Base-by-base conservation (phyloP, 2,329 filamentous ascomycete genomes). In the Neurospora sp. region DNA sequence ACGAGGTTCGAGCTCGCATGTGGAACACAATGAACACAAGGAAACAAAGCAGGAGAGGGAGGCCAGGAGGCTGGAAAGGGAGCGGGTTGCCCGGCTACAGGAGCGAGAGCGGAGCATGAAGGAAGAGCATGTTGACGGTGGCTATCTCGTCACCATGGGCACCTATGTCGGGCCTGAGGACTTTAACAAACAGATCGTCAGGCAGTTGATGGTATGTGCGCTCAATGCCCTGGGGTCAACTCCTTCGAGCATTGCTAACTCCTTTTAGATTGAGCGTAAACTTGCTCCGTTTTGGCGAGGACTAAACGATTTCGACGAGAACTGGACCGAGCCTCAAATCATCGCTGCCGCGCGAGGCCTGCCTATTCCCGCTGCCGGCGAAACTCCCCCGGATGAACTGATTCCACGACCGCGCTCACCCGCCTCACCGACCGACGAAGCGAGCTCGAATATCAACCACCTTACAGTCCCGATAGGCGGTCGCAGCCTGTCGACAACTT, bases 231-330 rank as follows among this genome's bases (percentile, higher is more conserved):
- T 41, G 23, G 67, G 17, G 72, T 77, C 52, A 76, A 12, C 5
- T 52, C 46, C 11, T 8, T 52, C 67, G 19, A 69, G 12, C n/a
- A 37, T 5, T 67, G 43, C 69, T 74, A 17, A 74, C 74, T 40
- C 46, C 40, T 65, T 65, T 15, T 72, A 98, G 95, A 93, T 99
- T 78, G 96, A 99, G 81, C 88, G 96, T 74, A 90, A 91, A 72
- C 82, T 99, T 72, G 96, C 96, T 57, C 96, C 96, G 0, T 99
- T 99, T 79, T 99, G 95, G 93, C 90, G 91, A 77, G 96, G 96
- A 5, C 83, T 99, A 4, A 91, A 97, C 73, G 94, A 98, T 79
- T 93, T 96, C 79, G 91, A 90, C 17, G 87, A 92, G 28, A 91
- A 88, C 68, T 99, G 96, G 96, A 91, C 93, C 12, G 96, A 99